Evolutionary conservation across 495 filamentous ascomycete genomes (phyloP), one percentile per base, ranked within the genome.

Genomic region (Elasticomyces elasticus): DNA sequence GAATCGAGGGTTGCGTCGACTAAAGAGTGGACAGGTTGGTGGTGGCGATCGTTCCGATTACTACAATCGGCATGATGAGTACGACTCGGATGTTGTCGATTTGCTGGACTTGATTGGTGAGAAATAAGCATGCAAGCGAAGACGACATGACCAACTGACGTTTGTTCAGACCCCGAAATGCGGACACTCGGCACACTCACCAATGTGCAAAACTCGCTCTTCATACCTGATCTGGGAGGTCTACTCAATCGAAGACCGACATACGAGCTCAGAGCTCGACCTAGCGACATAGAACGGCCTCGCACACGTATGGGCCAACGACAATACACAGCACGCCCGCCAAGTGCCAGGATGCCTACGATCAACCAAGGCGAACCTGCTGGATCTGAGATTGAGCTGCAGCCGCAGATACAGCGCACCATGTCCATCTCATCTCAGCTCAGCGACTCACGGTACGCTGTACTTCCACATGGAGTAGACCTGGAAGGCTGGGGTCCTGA

Each of bases 401-500:
- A 57, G n/a, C 23, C 26, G 6, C 53, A 30, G 7, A 28, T n/a
- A 23, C 23, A 26, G 17, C 46, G 52, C 7, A 28, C 20, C 13
- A 45, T 30, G 17, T 60, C 61, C 13, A 56, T 60, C 20, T 55
- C 61, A 2, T 60, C 56, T 5, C 33, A 47, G 25, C 38, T 63
- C 11, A 53, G 44, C 37, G 56, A 63, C 35, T 56, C 52, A 4
- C 56, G 48, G 12, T 81, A 79, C 64, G 81, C 81, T 20, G 74
- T 83, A 20, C 68, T 83, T 5, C 81, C 81, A 33, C 78, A 87
- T 27, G 81, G 82, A 11, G 76, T 77, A 12, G 74, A 72, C 9
- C 68, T 91, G 1, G 74, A 82, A 26, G 84, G 79, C 17, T 91
- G 85, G 86, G 76, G 66, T 4, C 72, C 76, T 25, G 77, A 82